Base-by-base conservation (phyloP, 495 filamentous ascomycete species). In the Thermochaetoides thermophila region DNA sequence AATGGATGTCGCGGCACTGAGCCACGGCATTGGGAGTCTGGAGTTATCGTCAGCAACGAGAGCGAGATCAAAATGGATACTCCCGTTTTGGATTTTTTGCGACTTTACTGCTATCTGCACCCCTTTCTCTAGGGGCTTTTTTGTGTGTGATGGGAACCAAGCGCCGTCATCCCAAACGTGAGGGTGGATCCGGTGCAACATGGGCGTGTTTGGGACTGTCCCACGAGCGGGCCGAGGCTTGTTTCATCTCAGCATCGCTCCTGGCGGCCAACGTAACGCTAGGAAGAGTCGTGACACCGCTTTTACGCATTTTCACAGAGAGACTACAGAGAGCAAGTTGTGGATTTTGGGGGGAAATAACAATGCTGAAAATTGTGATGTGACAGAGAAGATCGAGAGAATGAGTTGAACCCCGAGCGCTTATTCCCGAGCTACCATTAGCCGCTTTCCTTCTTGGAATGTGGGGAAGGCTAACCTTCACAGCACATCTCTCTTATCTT, bases 201-300 rank as follows among this genome's bases (percentile, higher is more conserved):
- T 31, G 53, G 43, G 29, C 40, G 38, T 36, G 50, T 60, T 58
- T 59, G 44, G 46, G 40, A 46, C 42, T 45, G 33, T 32, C 42
- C 37, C 34, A 38, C 38, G 39, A 42, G 40, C 40, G 47, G 49
- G 40, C 35, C 39, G 53, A 46, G 39, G 42, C 40, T 31, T 49
- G 56, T 60, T 60, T 59, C 60, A 60, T 47, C 40, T 47, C 44
- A 34, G 11, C 39, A 46, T 38, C 43, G 27, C 26, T 33, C 33
- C 39, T 30, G 29, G n/a, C n/a, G n/a, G n/a, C 19, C 40, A 33
- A 16, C 14, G 7, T 12, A 24, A 24, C 6, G 22, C 22, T 24
- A 11, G 7, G 6, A 11, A 24, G 22, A 11, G 22, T 11, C 22
- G 22, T 11, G 22, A 24, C 7, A 6, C 11, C 22, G 22, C 6